These are phyloP conservation scores for Stentor coeruleus DNA, from an alignment of 73 alveolate genomes.

Conservation along the genomic window DNA sequence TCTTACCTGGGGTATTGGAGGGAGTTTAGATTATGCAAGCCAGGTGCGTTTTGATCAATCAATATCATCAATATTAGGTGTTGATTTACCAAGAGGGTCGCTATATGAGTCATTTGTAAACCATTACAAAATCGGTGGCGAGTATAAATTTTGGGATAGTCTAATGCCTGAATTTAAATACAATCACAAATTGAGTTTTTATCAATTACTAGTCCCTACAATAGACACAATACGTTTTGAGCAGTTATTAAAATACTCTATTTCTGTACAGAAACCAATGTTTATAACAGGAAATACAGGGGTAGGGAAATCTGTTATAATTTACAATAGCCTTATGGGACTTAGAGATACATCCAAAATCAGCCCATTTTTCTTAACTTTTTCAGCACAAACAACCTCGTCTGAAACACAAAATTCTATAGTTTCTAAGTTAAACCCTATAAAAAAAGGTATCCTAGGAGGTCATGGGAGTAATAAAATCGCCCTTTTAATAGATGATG, in stretches of 20 bases:
- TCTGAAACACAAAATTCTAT: slow-evolving; percentile 88
- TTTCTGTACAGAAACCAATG: slow-evolving; percentile 48
- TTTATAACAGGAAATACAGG: slow-evolving; percentile 96
- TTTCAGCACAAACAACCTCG: slow-evolving; percentile 98
- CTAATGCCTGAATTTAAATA: slow-evolving; percentile 54
- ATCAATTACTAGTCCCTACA: slow-evolving; percentile 92
- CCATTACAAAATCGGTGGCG: background rate
- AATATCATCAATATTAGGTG: background rate
- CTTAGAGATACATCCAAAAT: slow-evolving; percentile 55
- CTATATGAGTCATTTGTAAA: slow-evolving; percentile 6
- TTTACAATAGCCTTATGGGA: slow-evolving; percentile 29
- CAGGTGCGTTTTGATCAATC: background rate
- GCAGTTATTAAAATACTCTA: slow-evolving; percentile 30
- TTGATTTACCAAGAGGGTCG: background rate
- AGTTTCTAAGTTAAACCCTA: slow-evolving; percentile 44
- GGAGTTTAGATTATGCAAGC: background rate
- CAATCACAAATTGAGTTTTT: slow-evolving; percentile 58
- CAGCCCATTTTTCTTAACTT: slow-evolving; percentile 70
- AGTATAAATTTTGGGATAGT: slow-evolving; percentile 33
- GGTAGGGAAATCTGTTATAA: slow-evolving; percentile 91
- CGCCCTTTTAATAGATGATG: slow-evolving; percentile 59
- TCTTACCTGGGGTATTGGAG: slow-evolving; percentile 25
- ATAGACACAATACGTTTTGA: slow-evolving; percentile 95
- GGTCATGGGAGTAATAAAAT: slow-evolving; percentile 61
- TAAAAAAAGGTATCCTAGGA: slow-evolving; percentile 42